Conservation (phyloP, 2,329 filamentous ascomycete genomes). For the Aspergillus sp. region DNA sequence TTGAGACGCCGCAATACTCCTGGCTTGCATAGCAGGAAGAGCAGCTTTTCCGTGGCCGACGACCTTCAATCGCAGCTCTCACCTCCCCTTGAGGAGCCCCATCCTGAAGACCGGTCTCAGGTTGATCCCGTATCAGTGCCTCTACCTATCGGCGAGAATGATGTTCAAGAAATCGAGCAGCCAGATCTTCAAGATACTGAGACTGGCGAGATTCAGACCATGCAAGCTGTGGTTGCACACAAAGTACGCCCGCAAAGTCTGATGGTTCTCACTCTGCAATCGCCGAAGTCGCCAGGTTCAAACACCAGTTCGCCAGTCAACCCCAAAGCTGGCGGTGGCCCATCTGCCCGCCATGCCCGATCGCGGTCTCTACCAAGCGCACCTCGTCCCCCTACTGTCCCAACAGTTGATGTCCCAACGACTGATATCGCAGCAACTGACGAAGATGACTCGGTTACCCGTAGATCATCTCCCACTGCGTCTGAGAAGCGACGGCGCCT, state of each 20-base stretch:
- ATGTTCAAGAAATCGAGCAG: constrained; percentile 72
- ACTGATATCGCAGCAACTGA: constrained; percentile 7
- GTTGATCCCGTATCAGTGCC: constrained; percentile 34
- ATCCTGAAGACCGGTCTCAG: constrained; percentile 18
- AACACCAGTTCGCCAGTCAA: constrained; percentile 25
- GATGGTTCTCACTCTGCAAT: constrained; percentile 39
- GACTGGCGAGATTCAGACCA: constrained; percentile 49
- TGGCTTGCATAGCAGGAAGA: constrained; percentile 35
- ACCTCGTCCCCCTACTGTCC: constrained; percentile 20
- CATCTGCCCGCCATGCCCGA: constrained; percentile 36
- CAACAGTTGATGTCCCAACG: neutral
- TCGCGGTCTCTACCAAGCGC: constrained; percentile 53
- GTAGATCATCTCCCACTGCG: constrained; percentile 24
- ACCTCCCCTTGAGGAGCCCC: constrained; percentile 14
- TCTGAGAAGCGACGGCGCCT: constrained; percentile 30
- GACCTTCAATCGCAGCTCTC: constrained; percentile 21
- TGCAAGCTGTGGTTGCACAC: constrained; percentile 36
- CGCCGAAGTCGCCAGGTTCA: constrained; percentile 28
- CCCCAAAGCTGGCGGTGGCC: constrained; percentile 22
- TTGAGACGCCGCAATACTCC: constrained; percentile 31
- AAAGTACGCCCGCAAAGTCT: constrained; percentile 46
- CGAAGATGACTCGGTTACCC: constrained; percentile 12
- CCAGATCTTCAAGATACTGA: constrained; percentile 68
- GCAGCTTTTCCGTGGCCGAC: constrained; percentile 38
- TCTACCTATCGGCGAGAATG: constrained; percentile 30